These are phyloP conservation scores for Ampelocalamus luodianensis DNA, from an alignment of 176 grass and related monocot genomes.

Conservation along the genomic window DNA sequence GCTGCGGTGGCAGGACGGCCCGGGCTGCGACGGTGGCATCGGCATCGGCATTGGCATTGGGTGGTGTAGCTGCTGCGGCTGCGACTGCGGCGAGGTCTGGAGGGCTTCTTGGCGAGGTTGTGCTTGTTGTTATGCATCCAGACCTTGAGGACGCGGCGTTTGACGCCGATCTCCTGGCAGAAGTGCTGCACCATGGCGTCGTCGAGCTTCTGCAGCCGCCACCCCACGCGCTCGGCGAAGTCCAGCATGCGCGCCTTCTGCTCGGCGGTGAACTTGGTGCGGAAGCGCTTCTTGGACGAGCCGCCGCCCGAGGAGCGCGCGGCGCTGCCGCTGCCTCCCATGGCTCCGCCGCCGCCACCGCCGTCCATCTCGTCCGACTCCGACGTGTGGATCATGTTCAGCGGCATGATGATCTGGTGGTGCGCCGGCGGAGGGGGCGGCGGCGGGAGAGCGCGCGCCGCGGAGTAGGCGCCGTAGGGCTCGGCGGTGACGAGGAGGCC, in stretches of 20 bases:
- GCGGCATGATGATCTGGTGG: conserved; percentile 78
- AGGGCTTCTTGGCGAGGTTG: conserved; percentile 67
- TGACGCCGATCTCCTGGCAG: conserved; percentile 90
- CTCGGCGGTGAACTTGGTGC: conserved; percentile 85
- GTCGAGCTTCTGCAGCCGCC: conserved; percentile 79
- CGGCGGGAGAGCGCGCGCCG: conserved; percentile 28
- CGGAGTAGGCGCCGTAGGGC: conserved; percentile 49
- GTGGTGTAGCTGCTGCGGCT: background rate
- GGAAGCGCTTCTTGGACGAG: conserved; percentile 66
- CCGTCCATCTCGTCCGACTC: conserved; percentile 87
- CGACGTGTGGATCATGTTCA: conserved; percentile 71
- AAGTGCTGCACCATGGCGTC: conserved; percentile 80
- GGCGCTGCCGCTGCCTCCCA: background rate
- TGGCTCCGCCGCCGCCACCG: conserved; percentile 16
- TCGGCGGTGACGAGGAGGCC: conserved; percentile 49
- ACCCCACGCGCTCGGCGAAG: conserved; percentile 82
- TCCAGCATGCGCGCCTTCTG: conserved; percentile 93
- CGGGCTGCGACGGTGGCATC: background rate
- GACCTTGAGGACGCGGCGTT: conserved; percentile 87
- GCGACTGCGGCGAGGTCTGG: conserved; percentile 1
- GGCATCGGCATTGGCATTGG: background rate
- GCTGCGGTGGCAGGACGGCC: conserved; percentile 30
- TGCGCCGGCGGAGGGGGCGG: conserved; percentile 11
- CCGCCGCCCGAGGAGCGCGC: conserved; percentile 19
- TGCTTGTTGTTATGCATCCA: conserved; percentile 99